Evolutionary conservation across 331 rosid species (phyloP).

Genomic region (Rhamnella rubrinervis): DNA sequence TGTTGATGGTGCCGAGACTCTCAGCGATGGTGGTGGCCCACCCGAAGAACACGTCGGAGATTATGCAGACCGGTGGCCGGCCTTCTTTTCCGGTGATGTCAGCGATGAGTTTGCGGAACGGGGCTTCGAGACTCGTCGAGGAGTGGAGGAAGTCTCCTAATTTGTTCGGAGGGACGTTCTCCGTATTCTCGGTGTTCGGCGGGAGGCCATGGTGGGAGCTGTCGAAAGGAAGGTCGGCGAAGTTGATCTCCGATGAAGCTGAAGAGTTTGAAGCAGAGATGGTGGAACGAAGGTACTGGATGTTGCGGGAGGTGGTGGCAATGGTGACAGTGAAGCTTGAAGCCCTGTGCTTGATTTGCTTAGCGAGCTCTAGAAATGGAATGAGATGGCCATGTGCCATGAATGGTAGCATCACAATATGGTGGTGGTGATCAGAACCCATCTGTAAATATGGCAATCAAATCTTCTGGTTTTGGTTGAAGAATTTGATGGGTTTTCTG

Average conservation of each 20-base stretch:
- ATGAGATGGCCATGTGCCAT: conserved; percentile 58
- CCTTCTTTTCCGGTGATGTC: conserved; percentile 45
- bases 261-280: conserved; percentile 15
- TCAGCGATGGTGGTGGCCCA: conserved; percentile 49
- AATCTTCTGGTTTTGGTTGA: background rate
- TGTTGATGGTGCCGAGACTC: conserved; percentile 34
- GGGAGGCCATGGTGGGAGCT: conserved; percentile 45
- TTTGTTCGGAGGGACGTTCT: conserved; percentile 35
- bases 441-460: background rate
- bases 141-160: conserved; percentile 20
- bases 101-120: conserved; percentile 35
- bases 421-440: conserved; percentile 13
- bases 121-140: conserved; percentile 43
- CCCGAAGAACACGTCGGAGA: conserved; percentile 54
- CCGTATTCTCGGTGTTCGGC: conserved; percentile 58
- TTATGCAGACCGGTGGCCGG: conserved; percentile 46
- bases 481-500: too few relatives aligned
- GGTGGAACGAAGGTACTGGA: conserved; percentile 34
- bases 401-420: conserved; percentile 49
- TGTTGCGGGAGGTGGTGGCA: conserved; percentile 39
- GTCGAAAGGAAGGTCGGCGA: conserved; percentile 47
- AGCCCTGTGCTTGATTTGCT: conserved; percentile 27
- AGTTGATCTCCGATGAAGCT: conserved; percentile 19
- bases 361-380: conserved; percentile 50
- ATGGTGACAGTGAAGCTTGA: conserved; percentile 34